phyloP scores from a whole-genome alignment of 345 rosid genomes.

The Passiflora organensis region DNA sequence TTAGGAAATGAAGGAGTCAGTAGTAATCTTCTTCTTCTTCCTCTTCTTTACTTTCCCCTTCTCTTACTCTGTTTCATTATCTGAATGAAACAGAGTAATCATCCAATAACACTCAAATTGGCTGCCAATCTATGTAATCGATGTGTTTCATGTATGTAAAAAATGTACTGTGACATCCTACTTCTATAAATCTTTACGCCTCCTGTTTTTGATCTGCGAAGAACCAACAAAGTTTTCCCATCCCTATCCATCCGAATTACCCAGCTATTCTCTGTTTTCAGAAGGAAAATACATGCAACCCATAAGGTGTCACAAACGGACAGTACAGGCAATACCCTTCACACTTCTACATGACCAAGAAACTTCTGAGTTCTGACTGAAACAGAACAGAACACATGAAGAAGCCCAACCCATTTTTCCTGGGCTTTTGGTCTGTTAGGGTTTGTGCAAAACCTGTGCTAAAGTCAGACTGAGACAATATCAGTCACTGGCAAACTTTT shows the following conservation, averaged over 20 bases:
- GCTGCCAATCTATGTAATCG: constrained; percentile 21
- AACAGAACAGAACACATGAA: background rate
- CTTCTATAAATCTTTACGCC: too few relatives aligned
- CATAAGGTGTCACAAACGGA: background rate
- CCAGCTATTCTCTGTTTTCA: too few relatives aligned
- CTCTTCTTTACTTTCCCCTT: constrained; percentile 6
- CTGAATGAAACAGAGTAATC: constrained; percentile 43
- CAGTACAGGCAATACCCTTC: too few relatives aligned
- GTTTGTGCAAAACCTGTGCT: background rate
- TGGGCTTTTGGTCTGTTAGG: background rate
- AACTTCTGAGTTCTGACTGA: background rate
- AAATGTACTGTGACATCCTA: background rate
- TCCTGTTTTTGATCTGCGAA: too few relatives aligned
- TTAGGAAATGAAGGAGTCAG: constrained; percentile 44
- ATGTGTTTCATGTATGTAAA: constrained; percentile 11
- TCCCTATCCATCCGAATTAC: too few relatives aligned
- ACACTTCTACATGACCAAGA: too few relatives aligned
- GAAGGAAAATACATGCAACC: background rate
- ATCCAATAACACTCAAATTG: constrained; percentile 3
- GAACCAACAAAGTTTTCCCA: too few relatives aligned
- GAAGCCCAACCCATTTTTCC: background rate
- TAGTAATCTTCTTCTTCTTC: background rate
- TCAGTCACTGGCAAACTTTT: too few relatives aligned
- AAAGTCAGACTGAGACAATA: too few relatives aligned
- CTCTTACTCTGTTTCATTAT: constrained; percentile 37